Evolutionary conservation across 148 eudicot species (phyloP), one percentile per base, ranked within the genome.

Genomic region (Diospyros kaki): DNA sequence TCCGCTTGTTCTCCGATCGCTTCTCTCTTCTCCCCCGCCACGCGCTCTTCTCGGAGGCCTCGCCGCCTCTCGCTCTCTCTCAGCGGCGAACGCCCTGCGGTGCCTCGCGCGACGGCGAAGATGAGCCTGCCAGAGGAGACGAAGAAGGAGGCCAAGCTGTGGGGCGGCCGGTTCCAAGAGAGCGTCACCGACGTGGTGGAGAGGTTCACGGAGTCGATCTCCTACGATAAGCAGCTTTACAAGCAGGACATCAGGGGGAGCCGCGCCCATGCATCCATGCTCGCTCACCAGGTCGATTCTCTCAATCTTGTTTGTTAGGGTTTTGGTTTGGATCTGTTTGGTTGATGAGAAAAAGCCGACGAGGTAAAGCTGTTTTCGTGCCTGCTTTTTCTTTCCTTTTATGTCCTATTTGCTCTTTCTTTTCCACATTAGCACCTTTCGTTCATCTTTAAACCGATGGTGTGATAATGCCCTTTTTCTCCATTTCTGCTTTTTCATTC

Each of bases 121-220:
- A 73, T 68, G 63, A 53, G 41, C 43, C 38, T 51, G 68, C 11
- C 69, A 12, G 5, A 48, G 60, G 72, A 4, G 73, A 7, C 70
- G 59, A 77, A 48, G 13, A 92, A 89, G 81, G 99, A 92, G 82
- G 76, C 85, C 18, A 96, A 96, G 79, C 86, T 93, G 6, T 96
- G 99, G 99, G 99, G 99, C 1, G 99, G 99, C 10, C 81, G 99
- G 73, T 96, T 96, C 64, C 97, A 93, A 73, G 97, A 91, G 70
- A 91, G 90, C 63, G 98, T 93, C 1, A 96, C 98, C 4, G 94
- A 96, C 53, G 81, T 83, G 1, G 99, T 96, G 4, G 99, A 96
- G 89, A 81, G 86, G 77, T 93, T 96, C 78, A 96, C 99, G 1
- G 98, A 93, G 81, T 96, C 99, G 0, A 86, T 96, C 15, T 96